A percentile compares a stretch with the other conserved stretches of the same genome.
Evolutionary conservation across 139 green algal species (phyloP).

Genomic region (Raphidocelis subcapitata): DNA sequence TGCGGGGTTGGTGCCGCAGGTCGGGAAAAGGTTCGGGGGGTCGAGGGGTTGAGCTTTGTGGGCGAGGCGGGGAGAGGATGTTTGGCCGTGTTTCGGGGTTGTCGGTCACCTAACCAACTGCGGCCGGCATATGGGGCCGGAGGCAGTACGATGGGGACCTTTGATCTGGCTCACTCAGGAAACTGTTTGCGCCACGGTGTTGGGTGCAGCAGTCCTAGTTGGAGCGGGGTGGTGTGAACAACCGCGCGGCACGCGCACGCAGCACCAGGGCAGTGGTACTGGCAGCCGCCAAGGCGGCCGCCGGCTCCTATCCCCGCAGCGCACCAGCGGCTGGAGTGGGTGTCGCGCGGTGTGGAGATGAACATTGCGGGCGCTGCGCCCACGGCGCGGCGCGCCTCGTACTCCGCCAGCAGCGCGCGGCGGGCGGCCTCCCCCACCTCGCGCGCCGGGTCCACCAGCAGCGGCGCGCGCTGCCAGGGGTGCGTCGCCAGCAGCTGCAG

Average conservation of each 20-base stretch:
- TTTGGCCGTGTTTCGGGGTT: no score
- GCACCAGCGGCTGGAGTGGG: slow-evolving; percentile 40
- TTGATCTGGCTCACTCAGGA: slow-evolving; percentile 40
- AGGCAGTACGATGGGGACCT: neutral
- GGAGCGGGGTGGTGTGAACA: slow-evolving; percentile 21
- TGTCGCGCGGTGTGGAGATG: slow-evolving; percentile 52
- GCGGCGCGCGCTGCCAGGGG: slow-evolving; percentile 57
- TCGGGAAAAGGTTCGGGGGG: no score
- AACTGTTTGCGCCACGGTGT: slow-evolving; percentile 34
- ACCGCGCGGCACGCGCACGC: neutral
- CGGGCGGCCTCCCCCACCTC: slow-evolving; percentile 38
- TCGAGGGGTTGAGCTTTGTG: no score
- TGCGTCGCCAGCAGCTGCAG: slow-evolving; percentile 63
- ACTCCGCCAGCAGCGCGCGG: slow-evolving; percentile 11
- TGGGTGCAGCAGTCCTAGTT: slow-evolving; percentile 40
- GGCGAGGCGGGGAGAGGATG: no score
- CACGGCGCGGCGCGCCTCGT: slow-evolving; percentile 17
- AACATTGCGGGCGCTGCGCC: slow-evolving; percentile 43
- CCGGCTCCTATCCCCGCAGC: no score
- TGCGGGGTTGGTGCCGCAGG: no score
- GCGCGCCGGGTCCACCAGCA: slow-evolving; percentile 62
- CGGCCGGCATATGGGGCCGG: neutral
- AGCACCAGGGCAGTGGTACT: no score
- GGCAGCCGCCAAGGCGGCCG: no score
- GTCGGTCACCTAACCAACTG: no score